Evolutionary conservation across 2,329 filamentous ascomycete species (phyloP).

Genomic region (Pyrenophora seminiperda): DNA sequence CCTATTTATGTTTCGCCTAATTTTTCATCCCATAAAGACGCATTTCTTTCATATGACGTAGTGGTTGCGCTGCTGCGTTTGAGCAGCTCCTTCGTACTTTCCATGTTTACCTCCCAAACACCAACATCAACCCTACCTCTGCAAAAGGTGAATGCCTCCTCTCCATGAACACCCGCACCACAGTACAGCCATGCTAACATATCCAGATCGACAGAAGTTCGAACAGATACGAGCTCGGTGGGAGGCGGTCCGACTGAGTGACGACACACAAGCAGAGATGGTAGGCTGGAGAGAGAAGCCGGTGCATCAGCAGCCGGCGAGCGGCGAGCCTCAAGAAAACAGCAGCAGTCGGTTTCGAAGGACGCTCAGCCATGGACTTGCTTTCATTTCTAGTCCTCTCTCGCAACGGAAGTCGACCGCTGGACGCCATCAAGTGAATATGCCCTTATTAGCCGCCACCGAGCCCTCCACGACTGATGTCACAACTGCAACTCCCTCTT

Average conservation of each 20-base stretch:
- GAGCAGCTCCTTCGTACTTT: slow-evolving; percentile 20
- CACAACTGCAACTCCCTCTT: slow-evolving; percentile 5
- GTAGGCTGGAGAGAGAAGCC: slow-evolving; percentile 35
- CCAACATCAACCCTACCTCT: slow-evolving; percentile 14
- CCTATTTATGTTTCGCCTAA: not conserved
- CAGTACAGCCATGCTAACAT: slow-evolving; percentile 41
- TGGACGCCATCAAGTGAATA: slow-evolving; percentile 16
- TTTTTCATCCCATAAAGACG: not conserved
- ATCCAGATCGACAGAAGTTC: slow-evolving; percentile 41
- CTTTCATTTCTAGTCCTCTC: slow-evolving; percentile 40
- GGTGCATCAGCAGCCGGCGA: slow-evolving; percentile 14
- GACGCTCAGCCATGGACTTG: slow-evolving; percentile 42
- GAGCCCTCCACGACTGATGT: slow-evolving; percentile 13
- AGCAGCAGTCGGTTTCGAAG: slow-evolving; percentile 37
- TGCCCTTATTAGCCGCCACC: slow-evolving; percentile 18
- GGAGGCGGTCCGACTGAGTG: slow-evolving; percentile 32
- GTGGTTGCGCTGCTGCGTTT: slow-evolving; percentile 8
- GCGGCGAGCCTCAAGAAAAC: slow-evolving; percentile 13
- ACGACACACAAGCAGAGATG: slow-evolving; percentile 27
- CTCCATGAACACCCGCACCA: slow-evolving; percentile 13
- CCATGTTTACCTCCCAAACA: slow-evolving; percentile 19
- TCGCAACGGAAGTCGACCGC: slow-evolving; percentile 36
- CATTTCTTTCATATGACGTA: slow-evolving; percentile 14
- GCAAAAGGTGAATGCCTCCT: slow-evolving; percentile 23
- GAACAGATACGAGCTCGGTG: slow-evolving; percentile 42